Percentiles rank a stretch among this genome's conserved stretches.
Conservation (phyloP, 2,329 filamentous ascomycete species). For the Cladosporium phlei region DNA sequence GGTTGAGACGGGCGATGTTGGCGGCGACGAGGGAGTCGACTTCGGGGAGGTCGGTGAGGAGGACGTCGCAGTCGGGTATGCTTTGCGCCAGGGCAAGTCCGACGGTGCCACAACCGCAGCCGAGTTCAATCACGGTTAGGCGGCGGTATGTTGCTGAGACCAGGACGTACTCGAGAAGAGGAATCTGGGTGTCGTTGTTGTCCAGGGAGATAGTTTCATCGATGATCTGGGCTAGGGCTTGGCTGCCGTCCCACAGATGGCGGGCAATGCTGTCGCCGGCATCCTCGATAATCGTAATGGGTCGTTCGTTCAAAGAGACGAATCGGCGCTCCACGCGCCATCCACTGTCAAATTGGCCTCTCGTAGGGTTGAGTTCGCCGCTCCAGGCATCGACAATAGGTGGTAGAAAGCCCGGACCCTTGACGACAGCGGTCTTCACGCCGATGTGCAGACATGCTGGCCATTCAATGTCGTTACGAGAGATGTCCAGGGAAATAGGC, state of each 20-base stretch:
- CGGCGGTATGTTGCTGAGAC: constrained; percentile 36
- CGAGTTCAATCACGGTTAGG: constrained; percentile 58
- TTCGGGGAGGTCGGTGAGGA: constrained; percentile 63
- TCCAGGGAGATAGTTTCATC: constrained; percentile 38
- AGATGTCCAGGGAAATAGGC: constrained; percentile 39
- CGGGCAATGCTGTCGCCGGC: constrained; percentile 68
- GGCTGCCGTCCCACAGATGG: constrained; percentile 65
- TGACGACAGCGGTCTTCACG: constrained; percentile 24
- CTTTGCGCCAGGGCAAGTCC: constrained; percentile 58
- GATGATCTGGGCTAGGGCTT: constrained; percentile 53
- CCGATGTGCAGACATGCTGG: constrained; percentile 40
- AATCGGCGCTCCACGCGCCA: constrained; percentile 55
- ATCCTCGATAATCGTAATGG: constrained; percentile 59
- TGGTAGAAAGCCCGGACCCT: constrained; percentile 27
- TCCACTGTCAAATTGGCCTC: constrained; percentile 39
- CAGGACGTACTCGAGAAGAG: constrained; percentile 35
- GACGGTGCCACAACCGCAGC: constrained; percentile 64
- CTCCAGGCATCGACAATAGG: constrained; percentile 57
- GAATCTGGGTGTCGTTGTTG: constrained; percentile 26
- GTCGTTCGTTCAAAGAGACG: constrained; percentile 35
- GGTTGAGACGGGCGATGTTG: constrained; percentile 48
- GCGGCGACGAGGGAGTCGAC: constrained; percentile 55
- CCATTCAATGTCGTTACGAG: constrained; percentile 35
- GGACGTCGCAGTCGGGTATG: constrained; percentile 48
- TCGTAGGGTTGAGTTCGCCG: constrained; percentile 37